Evolutionary conservation across 805 yeast species (phyloP), one percentile per base, ranked within the genome.

Genomic region (Zygoascus ofunaensis): DNA sequence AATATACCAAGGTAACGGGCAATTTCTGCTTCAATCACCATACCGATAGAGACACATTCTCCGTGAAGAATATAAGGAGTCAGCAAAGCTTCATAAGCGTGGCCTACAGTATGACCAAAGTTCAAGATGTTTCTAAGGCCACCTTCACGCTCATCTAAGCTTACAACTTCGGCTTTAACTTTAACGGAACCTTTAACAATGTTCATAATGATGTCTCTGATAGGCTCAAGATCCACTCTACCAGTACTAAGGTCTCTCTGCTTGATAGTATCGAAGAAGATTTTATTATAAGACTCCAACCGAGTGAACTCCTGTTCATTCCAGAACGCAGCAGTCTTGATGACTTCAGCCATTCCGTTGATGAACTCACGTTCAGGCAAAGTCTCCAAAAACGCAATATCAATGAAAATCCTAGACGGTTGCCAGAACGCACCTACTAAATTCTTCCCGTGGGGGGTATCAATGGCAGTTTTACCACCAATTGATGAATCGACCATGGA

Each of bases 311-410:
- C 98, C 0, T 58, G 70, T 51, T 84, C 95, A 61, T 89, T 81
- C 97, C 97, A 92, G 58, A 92, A 89, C 21, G 97, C 96, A 18
- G 97, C 97, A 14, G 98, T 92, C 66, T 92, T 92, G 55, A 92
- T 82, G 40, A 92, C 96, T 66, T 92, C 98, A 3, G 95, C 95
- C 89, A 92, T 92, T 49, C 98, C 98, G 60, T 92, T 92, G 56
- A 92, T 85, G 63, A 92, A 87, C 63, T 92, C 97, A 56, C 98
- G 77, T 42, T 80, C 80, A 1, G 97, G 97, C 47, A 92, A 72
- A 15, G 97, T 83, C 51, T 80, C 82, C 58, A 92, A 71, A 69
- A 92, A 90, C 32, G 81, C 74, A 44, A 89, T 79, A 64, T 92
- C 98, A 23, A 83, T 92, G 61, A 87, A 79, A 49, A 92, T 85